phyloP scores from a whole-genome alignment of 176 grass and related monocot genomes.

The Tillandsia leiboldiana region DNA sequence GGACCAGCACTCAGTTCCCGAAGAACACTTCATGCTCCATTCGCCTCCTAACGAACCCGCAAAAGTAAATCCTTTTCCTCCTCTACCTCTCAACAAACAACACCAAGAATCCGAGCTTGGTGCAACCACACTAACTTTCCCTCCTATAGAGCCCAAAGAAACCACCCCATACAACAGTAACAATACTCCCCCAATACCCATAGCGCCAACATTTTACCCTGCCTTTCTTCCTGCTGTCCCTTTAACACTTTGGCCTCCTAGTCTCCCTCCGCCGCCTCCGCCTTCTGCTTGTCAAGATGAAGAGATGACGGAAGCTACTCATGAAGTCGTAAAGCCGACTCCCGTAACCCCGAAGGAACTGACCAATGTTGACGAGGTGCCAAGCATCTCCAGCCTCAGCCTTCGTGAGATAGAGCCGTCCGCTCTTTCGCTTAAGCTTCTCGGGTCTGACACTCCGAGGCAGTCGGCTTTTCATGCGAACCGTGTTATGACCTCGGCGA shows the following conservation, averaged over 20 bases:
- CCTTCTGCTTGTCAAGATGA: background rate
- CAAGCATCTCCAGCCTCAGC: constrained; percentile 69
- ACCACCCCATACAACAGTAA: constrained; percentile 15
- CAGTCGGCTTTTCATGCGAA: constrained; percentile 68
- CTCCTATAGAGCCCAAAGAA: constrained; percentile 21
- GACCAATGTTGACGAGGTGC: constrained; percentile 55
- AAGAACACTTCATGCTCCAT: constrained; percentile 20
- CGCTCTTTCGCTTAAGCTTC: constrained; percentile 63
- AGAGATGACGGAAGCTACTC: constrained; percentile 19
- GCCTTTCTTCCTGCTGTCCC: constrained; percentile 34
- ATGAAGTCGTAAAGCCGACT: constrained; percentile 61
- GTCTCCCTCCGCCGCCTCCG: constrained; percentile 1
- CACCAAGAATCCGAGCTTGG: constrained; percentile 30
- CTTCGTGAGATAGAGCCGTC: constrained; percentile 56
- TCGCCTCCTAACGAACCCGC: constrained; percentile 32
- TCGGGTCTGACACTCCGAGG: constrained; percentile 35
- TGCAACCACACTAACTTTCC: constrained; percentile 12
- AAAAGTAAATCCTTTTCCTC: constrained; percentile 25
- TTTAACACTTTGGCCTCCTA: constrained; percentile 35
- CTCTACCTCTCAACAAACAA: constrained; percentile 31
- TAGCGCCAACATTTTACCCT: constrained; percentile 39
- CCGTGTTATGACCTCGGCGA: constrained; percentile 19
- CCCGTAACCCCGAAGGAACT: constrained; percentile 43
- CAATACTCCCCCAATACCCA: background rate
- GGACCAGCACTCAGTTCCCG: constrained; percentile 17